Percentiles rank a stretch among this genome's conserved stretches.
Evolutionary conservation across 75 land plant genomes (phyloP).

Genomic region (Sequoiadendron giganteum): DNA sequence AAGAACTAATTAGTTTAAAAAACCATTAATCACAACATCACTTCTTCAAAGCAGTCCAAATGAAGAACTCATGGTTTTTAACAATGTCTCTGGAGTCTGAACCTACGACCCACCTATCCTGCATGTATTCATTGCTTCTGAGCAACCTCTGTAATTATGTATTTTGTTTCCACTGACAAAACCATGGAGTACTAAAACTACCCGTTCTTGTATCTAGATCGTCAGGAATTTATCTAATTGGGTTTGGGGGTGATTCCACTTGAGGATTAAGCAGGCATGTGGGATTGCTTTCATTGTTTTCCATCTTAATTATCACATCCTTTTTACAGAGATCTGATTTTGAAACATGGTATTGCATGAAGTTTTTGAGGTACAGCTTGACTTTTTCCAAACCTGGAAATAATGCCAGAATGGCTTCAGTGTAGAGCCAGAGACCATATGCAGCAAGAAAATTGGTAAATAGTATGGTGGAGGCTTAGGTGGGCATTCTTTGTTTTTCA

Average conservation of each 20-base stretch:
- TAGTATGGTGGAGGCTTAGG: neutral
- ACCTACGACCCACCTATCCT: neutral
- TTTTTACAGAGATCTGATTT: conserved; percentile 7
- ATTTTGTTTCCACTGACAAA: neutral
- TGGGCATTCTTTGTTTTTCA: neutral
- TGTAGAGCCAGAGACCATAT: neutral
- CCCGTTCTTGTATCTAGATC: neutral
- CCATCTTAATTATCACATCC: neutral
- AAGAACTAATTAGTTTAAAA: neutral
- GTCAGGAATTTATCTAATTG: neutral
- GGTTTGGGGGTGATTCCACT: neutral
- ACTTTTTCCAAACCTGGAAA: neutral
- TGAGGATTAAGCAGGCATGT: neutral
- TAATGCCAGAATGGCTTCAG: neutral
- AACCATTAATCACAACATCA: neutral
- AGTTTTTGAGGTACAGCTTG: conserved; percentile 2
- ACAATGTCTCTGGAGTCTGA: neutral
- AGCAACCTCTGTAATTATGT: neutral
- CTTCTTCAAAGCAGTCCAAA: neutral
- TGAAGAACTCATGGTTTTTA: neutral
- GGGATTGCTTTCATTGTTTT: neutral
- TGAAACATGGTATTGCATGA: conserved; percentile 9
- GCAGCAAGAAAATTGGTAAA: neutral
- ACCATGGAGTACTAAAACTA: neutral
- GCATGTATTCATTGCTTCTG: neutral